Evolutionary conservation across 495 filamentous ascomycete genomes (phyloP), one percentile per base, ranked within the genome.

Genomic region (Daldinia loculata): DNA sequence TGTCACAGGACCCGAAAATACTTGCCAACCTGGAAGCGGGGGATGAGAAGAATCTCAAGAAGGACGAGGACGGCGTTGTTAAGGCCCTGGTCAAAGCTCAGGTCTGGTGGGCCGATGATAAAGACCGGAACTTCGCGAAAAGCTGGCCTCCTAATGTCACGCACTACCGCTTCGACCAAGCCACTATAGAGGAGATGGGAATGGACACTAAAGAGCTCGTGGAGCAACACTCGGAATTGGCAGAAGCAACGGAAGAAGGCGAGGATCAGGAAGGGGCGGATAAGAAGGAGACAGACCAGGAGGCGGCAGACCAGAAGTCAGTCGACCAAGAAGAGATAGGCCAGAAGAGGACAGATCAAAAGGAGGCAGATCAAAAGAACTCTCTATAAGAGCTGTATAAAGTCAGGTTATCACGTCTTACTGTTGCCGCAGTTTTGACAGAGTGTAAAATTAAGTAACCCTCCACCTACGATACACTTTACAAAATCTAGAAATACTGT

Each of bases 141-240:
- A 69, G 76, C 7, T 97, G 94, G 94, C 83, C 91, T 17, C 78
- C 81, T 3, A 85, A 83, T n/a, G 91, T 96, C 56, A 75, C 81
- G 24, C 94, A 97, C 50, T 19, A 71, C 38, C 51, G 58, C 11
- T 69, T 77, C 29, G 45, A 58, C 0, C 48, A 72, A 11, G 63
- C 62, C 0, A 11, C 29, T 0, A 8, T 66, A 41, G 53, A 41
- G 38, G 38, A 63, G 15, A 24, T 52, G 17, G 38, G 3, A 17
- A 3, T 4, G 5, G 53, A 11, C 9, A 11, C 2, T 2, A 3
- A 51, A 26, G 29, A 7, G 17, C 4, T 4, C 26, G 34, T 24
- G 17, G 57, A 60, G 39, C 19, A 53, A 51, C 4, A 17, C 38
- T 9, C 57, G 11, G 39, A 38, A 12, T 32, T 38, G 26, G 24